A percentile compares a stretch with the other conserved stretches of the same genome.
These are phyloP conservation scores for Pseudopithomyces chartarum DNA, from an alignment of 2,329 filamentous ascomycete species.

Conservation along the genomic window DNA sequence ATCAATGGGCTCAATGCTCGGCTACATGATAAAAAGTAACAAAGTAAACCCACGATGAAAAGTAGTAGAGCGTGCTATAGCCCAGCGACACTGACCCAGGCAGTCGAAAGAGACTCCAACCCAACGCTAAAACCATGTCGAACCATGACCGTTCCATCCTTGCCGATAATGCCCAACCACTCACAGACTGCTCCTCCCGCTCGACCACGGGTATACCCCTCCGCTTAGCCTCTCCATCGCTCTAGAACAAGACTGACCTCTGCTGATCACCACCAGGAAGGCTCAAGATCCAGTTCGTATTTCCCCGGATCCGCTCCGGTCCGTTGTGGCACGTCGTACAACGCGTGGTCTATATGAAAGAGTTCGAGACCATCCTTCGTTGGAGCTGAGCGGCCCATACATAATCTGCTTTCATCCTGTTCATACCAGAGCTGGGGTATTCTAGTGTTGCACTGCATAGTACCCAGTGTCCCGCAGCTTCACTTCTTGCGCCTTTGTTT, in stretches of 20 bases:
- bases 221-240: conserved; percentile 9
- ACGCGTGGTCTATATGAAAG: conserved; percentile 23
- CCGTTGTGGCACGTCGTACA: conserved; percentile 14
- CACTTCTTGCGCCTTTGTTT: not conserved
- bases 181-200: conserved; percentile 11
- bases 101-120: not conserved
- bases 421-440: not conserved
- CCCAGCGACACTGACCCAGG: not conserved
- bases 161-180: not conserved
- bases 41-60: not conserved
- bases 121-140: conserved; percentile 4
- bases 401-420: not conserved
- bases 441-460: not conserved
- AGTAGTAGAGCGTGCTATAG: not conserved
- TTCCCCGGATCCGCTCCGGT: conserved; percentile 16
- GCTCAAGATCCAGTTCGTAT: conserved; percentile 2
- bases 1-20: not conserved
- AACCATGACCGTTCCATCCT: conserved; percentile 8
- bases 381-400: not conserved
- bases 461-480: not conserved
- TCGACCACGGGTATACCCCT: conserved; percentile 13
- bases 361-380: not conserved
- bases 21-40: too few species aligned
- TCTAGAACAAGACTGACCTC: conserved; percentile 6
- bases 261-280: conserved; percentile 8